Conservation (phyloP, 2,329 filamentous ascomycete genomes). For the Calonectria fujianensis region DNA sequence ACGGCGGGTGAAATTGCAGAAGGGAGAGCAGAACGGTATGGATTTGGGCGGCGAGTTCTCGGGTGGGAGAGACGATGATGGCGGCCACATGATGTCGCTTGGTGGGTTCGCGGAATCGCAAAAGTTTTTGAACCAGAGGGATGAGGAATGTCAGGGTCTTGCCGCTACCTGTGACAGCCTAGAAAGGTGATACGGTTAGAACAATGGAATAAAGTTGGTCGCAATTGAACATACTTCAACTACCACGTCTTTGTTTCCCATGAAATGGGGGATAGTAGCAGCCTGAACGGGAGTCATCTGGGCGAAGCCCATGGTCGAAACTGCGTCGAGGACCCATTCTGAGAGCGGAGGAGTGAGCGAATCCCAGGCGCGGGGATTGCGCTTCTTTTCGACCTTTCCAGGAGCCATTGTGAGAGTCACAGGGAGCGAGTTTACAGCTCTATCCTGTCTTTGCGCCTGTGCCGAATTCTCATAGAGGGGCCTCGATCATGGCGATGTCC, state of each 20-base stretch:
- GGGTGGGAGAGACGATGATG: conserved; percentile 92
- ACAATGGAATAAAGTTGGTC: conserved; percentile 4
- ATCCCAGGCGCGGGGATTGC: conserved; percentile 69
- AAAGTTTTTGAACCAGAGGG: conserved; percentile 86
- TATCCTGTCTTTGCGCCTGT: conserved; percentile 19
- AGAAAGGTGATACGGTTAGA: background rate
- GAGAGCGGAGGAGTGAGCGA: conserved; percentile 63
- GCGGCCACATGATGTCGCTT: conserved; percentile 93
- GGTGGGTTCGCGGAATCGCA: conserved; percentile 86
- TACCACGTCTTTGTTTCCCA: conserved; percentile 93
- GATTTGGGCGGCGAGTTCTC: conserved; percentile 94
- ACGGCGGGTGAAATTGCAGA: conserved; percentile 88
- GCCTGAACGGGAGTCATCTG: conserved; percentile 97
- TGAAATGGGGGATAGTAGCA: conserved; percentile 90
- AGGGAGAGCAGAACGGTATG: conserved; percentile 86
- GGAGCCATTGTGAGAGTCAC: conserved; percentile 55
- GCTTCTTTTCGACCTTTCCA: conserved; percentile 61
- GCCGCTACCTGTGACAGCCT: conserved; percentile 92
- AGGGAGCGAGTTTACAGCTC: conserved; percentile 8
- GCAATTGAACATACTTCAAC: conserved; percentile 77
- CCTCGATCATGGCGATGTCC: conserved; percentile 37
- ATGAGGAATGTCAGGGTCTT: conserved; percentile 93
- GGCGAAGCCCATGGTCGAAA: conserved; percentile 88
- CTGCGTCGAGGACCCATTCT: conserved; percentile 88
- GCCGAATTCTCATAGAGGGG: conserved; percentile 46